Conservation (phyloP, 192 early-diverging fungal genomes). For the Dissophora ornata region DNA sequence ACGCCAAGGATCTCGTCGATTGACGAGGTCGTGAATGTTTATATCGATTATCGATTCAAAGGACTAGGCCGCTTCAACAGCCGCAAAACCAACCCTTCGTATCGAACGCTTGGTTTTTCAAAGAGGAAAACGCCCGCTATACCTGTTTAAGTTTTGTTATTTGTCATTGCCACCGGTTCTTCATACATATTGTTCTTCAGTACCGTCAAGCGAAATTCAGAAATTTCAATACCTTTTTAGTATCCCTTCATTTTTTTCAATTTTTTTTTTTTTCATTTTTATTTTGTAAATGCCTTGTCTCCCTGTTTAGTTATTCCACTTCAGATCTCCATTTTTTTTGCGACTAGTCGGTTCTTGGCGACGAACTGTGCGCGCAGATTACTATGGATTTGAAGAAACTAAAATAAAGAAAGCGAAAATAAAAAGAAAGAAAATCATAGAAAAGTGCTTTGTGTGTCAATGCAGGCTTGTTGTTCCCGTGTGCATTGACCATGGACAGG, state of each 20-base stretch:
- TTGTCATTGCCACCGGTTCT: slow-evolving; percentile 14
- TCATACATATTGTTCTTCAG: not conserved
- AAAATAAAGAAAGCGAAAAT: slow-evolving; percentile 35
- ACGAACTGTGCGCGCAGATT: slow-evolving; percentile 47
- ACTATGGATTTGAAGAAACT: slow-evolving; percentile 19
- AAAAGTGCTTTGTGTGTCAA: too few species aligned
- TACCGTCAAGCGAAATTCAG: not conserved
- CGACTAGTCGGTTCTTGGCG: slow-evolving; percentile 50
- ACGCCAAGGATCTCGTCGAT: slow-evolving; percentile 37
- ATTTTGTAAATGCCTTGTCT: slow-evolving; percentile 50
- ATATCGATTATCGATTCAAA: slow-evolving; percentile 22
- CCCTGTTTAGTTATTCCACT: slow-evolving; percentile 45
- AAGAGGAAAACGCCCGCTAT: slow-evolving; percentile 38
- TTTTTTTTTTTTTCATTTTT: slow-evolving; percentile 32
- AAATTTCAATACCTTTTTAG: not conserved
- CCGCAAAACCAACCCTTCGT: slow-evolving; percentile 43
- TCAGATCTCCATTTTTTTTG: slow-evolving; percentile 29
- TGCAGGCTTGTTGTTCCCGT: not conserved
- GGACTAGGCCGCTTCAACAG: slow-evolving; percentile 57
- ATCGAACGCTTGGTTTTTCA: slow-evolving; percentile 50
- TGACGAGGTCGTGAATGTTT: slow-evolving; percentile 26
- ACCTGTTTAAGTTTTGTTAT: too few species aligned
- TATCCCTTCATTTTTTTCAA: slow-evolving; percentile 6
- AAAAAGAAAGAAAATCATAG: slow-evolving; percentile 8
- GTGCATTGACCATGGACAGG: too few species aligned